phyloP scores from a whole-genome alignment of 129 eudicot genomes.

The Flaveria linearis region DNA sequence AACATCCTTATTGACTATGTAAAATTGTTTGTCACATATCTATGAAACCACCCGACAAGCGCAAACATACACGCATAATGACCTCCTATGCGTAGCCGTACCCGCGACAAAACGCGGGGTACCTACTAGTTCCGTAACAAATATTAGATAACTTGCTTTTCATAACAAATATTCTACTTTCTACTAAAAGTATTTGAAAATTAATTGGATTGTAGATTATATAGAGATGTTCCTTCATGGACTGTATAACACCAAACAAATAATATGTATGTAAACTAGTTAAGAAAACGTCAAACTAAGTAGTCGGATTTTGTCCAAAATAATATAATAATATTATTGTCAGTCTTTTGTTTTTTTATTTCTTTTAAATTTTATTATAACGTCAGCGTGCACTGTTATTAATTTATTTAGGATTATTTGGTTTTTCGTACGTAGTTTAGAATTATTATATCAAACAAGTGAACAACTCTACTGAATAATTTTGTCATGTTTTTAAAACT shows the following conservation, averaged over 20 bases:
- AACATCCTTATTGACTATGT: too few relatives aligned
- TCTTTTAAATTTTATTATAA: too few relatives aligned
- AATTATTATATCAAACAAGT: not conserved
- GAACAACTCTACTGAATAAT: not conserved
- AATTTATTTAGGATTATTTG: slow-evolving; percentile 5
- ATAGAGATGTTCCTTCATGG: not conserved
- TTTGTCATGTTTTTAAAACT: slow-evolving; percentile 23
- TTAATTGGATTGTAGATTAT: not conserved
- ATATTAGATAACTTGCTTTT: not conserved
- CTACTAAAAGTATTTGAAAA: not conserved
- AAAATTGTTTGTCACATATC: too few relatives aligned
- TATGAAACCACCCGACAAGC: too few relatives aligned
- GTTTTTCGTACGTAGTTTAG: not conserved
- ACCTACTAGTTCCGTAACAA: too few relatives aligned
- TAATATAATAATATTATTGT: not conserved
- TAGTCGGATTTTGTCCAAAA: not conserved
- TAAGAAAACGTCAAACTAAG: not conserved
- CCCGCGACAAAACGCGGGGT: too few relatives aligned
- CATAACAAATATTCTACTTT: not conserved
- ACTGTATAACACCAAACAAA: not conserved
- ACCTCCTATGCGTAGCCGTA: too few relatives aligned
- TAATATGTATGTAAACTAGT: not conserved
- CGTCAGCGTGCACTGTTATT: not conserved
- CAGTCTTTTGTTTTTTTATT: not conserved
- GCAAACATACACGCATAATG: too few relatives aligned